Conservation (phyloP, 129 eudicot species). For the Lactuca saligna region DNA sequence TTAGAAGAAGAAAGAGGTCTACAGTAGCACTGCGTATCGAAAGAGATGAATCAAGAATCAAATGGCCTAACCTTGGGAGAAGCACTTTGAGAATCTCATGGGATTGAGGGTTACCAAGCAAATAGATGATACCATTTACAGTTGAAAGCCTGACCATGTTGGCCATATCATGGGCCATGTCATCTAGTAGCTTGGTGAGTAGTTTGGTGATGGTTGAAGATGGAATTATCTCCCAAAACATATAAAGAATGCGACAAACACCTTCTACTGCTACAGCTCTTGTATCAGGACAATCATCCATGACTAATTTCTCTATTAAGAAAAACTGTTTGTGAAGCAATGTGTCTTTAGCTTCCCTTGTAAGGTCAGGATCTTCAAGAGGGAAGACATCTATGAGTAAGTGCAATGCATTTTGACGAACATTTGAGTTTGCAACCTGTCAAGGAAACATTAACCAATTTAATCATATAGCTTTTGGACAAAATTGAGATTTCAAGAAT, state of each 20-base stretch:
- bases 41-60: conserved; percentile 65
- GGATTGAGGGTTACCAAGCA: conserved; percentile 92
- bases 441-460: conserved; percentile 19
- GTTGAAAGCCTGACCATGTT: conserved; percentile 83
- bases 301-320: conserved; percentile 68
- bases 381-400: conserved; percentile 87
- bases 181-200: conserved; percentile 68
- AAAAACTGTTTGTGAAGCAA: conserved; percentile 78
- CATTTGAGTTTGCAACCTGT: conserved; percentile 97
- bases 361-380: conserved; percentile 91
- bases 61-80: conserved; percentile 71
- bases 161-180: conserved; percentile 68
- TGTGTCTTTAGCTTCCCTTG: conserved; percentile 75
- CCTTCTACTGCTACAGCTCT: conserved; percentile 98
- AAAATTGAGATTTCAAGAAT: not conserved
- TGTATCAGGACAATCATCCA: conserved; percentile 88
- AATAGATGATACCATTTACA: conserved; percentile 76
- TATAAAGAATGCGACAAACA: conserved; percentile 76
- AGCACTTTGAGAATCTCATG: conserved; percentile 91
- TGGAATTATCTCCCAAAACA: conserved; percentile 93
- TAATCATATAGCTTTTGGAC: conserved; percentile 5
- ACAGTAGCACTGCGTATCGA: conserved; percentile 63
- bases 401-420: conserved; percentile 89
- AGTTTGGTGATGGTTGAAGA: conserved; percentile 76
- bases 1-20: conserved; percentile 76